Base-by-base conservation (phyloP, 305 asterid species). In the Plantago coronopus region DNA sequence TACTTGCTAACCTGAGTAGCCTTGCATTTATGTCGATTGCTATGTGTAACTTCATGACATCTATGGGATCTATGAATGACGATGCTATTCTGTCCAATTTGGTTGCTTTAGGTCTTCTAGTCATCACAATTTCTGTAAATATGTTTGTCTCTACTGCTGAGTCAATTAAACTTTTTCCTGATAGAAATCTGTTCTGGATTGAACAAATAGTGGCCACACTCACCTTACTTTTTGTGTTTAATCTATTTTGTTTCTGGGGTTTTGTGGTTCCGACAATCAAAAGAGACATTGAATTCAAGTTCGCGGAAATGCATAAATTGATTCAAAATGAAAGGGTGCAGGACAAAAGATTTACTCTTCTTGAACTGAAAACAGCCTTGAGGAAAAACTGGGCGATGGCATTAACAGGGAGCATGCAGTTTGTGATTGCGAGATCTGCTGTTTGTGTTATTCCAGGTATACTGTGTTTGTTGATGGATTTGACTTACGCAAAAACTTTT, bases 241-340 rank as follows among this genome's bases (percentile, higher is more conserved):
- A 61, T 19, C 29, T 50, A 16, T 25, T 69, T 16, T 48, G 37
- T 17, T 75, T 74, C 17, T 62, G 65, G 2, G 72, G 71, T 21
- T n/a, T 77, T 2, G 58, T 69, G 66, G 74, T 69, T 15, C 79
- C 80, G 2, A 55, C 68, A 0, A 57, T 69, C 12, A 79, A 71
- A 65, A 58, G 63, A 31, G 19, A 56, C 43, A 42, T 76, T 19
- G 78, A 76, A 57, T 27, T 59, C 8, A 59, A 57, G 69, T 80
- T 72, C 54, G 57, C 59, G 2, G 65, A 66, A 38, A 66, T 61
- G 75, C 69, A 57, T 31, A 58, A 59, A 46, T 15, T 17, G 14
- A 56, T 66, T 12, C 54, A 23, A 0, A 62, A 5, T 34, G 47
- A 14, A 13, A 20, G 10, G 23, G 17, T 14, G 38, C 63, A 62